These are phyloP conservation scores for Globisporangium nodosum DNA, from an alignment of 352 stramenopile genomes.

Conservation along the genomic window DNA sequence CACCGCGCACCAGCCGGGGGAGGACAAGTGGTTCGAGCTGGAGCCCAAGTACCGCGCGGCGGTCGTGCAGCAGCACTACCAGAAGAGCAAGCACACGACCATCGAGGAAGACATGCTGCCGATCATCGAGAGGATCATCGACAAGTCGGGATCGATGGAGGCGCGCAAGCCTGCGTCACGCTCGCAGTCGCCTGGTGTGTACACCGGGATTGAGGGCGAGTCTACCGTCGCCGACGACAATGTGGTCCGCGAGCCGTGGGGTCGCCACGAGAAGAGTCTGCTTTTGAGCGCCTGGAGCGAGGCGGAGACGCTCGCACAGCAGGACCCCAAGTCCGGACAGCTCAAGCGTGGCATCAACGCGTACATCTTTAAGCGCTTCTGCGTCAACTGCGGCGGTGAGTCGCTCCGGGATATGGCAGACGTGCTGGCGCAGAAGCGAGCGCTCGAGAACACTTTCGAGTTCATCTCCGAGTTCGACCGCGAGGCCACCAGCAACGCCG, in stretches of 20 bases:
- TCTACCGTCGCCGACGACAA: neutral
- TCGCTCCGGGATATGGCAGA: neutral
- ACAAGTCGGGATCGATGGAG: slow-evolving; percentile 1
- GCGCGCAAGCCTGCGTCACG: neutral
- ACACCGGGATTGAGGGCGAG: neutral
- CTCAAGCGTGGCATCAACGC: neutral
- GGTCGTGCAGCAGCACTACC: slow-evolving; percentile 6
- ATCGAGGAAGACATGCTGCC: slow-evolving; percentile 8
- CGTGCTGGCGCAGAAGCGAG: slow-evolving; percentile 5
- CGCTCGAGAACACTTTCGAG: slow-evolving; percentile 7
- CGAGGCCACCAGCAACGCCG: neutral
- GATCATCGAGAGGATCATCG: slow-evolving; percentile 6
- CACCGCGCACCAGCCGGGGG: neutral
- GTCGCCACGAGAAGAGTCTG: slow-evolving; percentile 7
- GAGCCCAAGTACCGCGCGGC: slow-evolving; percentile 4
- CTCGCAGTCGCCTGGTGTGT: neutral
- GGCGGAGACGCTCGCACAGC: slow-evolving; percentile 4
- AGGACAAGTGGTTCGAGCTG: slow-evolving; percentile 3
- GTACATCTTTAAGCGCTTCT: slow-evolving; percentile 7
- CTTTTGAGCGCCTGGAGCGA: slow-evolving; percentile 6
- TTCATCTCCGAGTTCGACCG: slow-evolving; percentile 7
- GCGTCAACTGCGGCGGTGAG: slow-evolving; percentile 5
- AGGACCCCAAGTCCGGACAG: neutral
- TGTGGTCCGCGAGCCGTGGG: neutral
- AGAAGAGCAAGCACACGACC: slow-evolving; percentile 9